Evolutionary conservation across 352 stramenopile species (phyloP), one percentile per base, ranked within the genome.

Genomic region (Pythium grandisporangium): DNA sequence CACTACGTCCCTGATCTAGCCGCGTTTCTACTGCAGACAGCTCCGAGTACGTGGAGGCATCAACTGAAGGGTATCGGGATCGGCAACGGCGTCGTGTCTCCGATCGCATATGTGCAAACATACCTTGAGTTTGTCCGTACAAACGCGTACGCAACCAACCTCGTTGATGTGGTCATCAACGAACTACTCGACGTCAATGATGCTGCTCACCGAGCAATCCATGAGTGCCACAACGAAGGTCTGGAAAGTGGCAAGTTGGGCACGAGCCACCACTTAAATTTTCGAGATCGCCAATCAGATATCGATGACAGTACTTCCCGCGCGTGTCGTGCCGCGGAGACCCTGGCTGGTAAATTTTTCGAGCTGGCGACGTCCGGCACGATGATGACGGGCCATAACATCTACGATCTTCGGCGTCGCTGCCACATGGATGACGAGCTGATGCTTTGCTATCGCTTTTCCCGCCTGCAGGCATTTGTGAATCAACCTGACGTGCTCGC

Each of bases 1-100:
- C 90, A 98, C 41, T 99, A 97, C 51, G 83, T 97, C 16, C 95
- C 95, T 1, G 88, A 94, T 38, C 64, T 98, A 33, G 74, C 79
- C 3, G 62, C 73, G 17, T 66, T 68, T 24, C 52, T 98, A 34
- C 45, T 97, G 12, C 58, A 69, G 5, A 43, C 49, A 5, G 45
- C 74, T 21, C 30, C 49, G 4, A 34, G 38, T 22, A 46, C 42
- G 3, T 78, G 59, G 50, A 40, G 50, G 29, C 33, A 48, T 2
- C 48, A 46, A 6, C 53, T 96, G 22, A 87, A 88, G 44, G 87
- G 86, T 5, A 71, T 96, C n/a, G 84, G 61, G 19, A 87, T 93
- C 17, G 80, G 80, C 13, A 89, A 93, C 47, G 80, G 78, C 0
- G 58, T 87, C 5, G 74, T 85, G 14, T 91, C 78, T 14, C 54